These are phyloP conservation scores for Helenozyma baotianmanensis DNA, from an alignment of 805 yeast genomes.

Conservation along the genomic window DNA sequence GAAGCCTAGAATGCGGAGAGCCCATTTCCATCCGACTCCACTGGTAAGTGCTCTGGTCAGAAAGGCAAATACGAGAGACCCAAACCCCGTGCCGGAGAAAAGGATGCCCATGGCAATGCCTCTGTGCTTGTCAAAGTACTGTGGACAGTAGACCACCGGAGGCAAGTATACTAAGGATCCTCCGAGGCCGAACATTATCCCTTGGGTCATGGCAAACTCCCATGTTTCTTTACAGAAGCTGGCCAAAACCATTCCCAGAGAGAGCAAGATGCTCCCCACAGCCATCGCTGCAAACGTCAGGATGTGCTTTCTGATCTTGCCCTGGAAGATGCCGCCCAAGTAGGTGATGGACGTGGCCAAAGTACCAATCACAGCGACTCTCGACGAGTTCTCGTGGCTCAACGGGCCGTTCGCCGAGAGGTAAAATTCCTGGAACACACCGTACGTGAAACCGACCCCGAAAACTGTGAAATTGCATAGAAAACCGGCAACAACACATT, in stretches of 20 bases:
- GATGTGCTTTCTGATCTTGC: slow-evolving; percentile 10
- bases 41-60: not conserved
- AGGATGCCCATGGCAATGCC: slow-evolving; percentile 32
- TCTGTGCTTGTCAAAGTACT: slow-evolving; percentile 24
- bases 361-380: slow-evolving; percentile 32
- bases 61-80: slow-evolving; percentile 17
- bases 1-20: slow-evolving; percentile 26
- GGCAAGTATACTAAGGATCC: slow-evolving; percentile 27
- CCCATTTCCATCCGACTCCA: slow-evolving; percentile 33
- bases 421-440: slow-evolving; percentile 35
- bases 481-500: slow-evolving; percentile 16
- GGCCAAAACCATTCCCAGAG: slow-evolving; percentile 25
- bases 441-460: slow-evolving; percentile 33
- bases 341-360: slow-evolving; percentile 27
- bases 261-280: slow-evolving; percentile 21
- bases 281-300: slow-evolving; percentile 16
- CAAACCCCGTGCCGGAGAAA: slow-evolving; percentile 34
- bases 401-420: slow-evolving; percentile 26
- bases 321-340: slow-evolving; percentile 23
- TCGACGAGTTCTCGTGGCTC: slow-evolving; percentile 15
- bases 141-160: slow-evolving; percentile 31
- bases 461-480: slow-evolving; percentile 29
- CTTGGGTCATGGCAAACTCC: slow-evolving; percentile 30
- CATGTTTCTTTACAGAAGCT: slow-evolving; percentile 17
- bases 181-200: slow-evolving; percentile 30